Evolutionary conservation across 2,329 filamentous ascomycete species (phyloP).

Genomic region (Metarhizium robertsii): DNA sequence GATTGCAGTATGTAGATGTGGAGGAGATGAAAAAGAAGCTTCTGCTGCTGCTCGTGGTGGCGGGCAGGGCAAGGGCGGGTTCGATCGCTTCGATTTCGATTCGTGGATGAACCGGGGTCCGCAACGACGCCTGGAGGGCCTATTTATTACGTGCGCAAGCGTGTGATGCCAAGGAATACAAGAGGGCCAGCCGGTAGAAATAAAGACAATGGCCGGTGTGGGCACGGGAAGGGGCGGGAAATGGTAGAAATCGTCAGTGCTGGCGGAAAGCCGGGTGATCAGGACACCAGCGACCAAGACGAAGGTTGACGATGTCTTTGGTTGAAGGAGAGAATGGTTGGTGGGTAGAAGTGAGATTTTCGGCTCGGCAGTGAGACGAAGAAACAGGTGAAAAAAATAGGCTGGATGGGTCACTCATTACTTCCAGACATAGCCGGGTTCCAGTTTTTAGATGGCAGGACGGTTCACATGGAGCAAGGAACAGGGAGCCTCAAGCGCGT

Average conservation of each 20-base stretch:
- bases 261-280: not conserved
- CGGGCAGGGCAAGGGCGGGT: not conserved
- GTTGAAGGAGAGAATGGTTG: not conserved
- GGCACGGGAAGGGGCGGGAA: not conserved
- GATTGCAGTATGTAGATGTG: not conserved
- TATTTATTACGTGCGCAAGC: not conserved
- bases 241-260: not conserved
- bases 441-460: too few relatives aligned
- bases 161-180: not conserved
- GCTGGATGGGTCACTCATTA: not conserved
- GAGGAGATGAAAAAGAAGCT: not conserved
- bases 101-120: not conserved
- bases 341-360: conserved; percentile 2
- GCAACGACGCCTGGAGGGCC: not conserved
- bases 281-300: not conserved
- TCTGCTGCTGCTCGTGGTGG: not conserved
- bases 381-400: not conserved
- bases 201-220: not conserved
- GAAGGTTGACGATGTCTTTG: conserved; percentile 1
- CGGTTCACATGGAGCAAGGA: not conserved
- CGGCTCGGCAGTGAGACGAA: conserved; percentile 2
- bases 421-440: too few relatives aligned
- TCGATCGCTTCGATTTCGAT: not conserved
- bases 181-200: not conserved
- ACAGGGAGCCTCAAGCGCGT: not conserved